Base-by-base conservation (phyloP, 2,329 filamentous ascomycete species). In the Berkeleyomyces basicola region DNA sequence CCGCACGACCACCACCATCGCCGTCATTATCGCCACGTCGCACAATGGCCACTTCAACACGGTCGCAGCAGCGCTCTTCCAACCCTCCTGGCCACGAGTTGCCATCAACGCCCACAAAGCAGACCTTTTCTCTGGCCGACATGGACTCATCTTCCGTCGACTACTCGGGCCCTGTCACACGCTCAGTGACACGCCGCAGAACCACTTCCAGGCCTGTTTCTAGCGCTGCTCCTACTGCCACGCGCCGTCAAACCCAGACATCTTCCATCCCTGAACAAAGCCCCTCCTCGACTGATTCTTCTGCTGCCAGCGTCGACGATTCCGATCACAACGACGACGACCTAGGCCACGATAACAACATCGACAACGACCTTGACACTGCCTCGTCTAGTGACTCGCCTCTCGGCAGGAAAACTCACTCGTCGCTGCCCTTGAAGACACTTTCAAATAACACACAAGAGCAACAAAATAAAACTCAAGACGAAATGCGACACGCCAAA, bases 111-210 rank as follows among this genome's bases (percentile, higher is more conserved):
- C 63, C 63, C 9, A 62, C 60, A 23, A 62, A 59, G 7, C 39
- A 47, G 37, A 42, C 60, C 1, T 64, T 64, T 62, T 44, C 49
- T 31, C 39, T 47, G 16, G 39, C 47, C n/a, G 40, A 42, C 39
- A 55, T 55, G 51, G 51, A 55, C 36, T 7, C 33, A 9, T 55
- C 51, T 37, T 59, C 61, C 31, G 46, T 36, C 33, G 57, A 63
- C 44, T 82, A 95, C 73, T 83, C 82, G 66, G 87, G 84, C 7
- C 89, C 89, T 4, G 79, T 84, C 65, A 95, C 90, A 66, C 83
- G 90, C 69, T 92, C 89, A 42, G 85, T 84, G 60, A 80, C 85
- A 64, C 69, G 73, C 40, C 78, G 79, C 68, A 84, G 58, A 58
- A 62, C 60, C 33, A 44, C 58, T 39, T 51, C 49, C 36, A 60